A percentile compares a stretch with the other conserved stretches of the same genome.
Evolutionary conservation across 2,329 filamentous ascomycete species (phyloP).

Genomic region (Colletotrichum theobromicola): DNA sequence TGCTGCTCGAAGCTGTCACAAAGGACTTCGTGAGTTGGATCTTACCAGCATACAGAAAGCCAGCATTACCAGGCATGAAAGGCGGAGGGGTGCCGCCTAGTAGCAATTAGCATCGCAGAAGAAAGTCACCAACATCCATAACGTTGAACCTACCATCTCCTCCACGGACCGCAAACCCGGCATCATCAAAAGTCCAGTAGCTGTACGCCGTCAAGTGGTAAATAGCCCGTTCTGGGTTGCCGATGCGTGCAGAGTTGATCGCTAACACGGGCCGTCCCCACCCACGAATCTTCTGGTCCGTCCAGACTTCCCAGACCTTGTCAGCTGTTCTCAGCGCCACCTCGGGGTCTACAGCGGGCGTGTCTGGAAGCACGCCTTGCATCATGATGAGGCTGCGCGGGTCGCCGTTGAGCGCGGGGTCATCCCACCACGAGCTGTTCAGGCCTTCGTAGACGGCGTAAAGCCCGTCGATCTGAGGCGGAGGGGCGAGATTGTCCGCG

Average conservation of each 20-base stretch:
- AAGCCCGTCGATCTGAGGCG: constrained; percentile 53
- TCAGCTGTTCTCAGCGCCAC: constrained; percentile 40
- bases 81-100: constrained; percentile 31
- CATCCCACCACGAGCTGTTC: constrained; percentile 46
- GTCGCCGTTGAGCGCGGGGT: constrained; percentile 40
- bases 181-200: constrained; percentile 47
- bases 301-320: constrained; percentile 44
- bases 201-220: constrained; percentile 44
- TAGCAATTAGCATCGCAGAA: not conserved
- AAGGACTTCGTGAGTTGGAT: not conserved
- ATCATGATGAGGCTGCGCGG: constrained; percentile 51
- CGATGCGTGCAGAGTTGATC: constrained; percentile 48
- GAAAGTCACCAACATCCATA: not conserved
- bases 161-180: constrained; percentile 36
- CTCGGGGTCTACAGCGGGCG: constrained; percentile 38
- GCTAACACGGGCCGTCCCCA: constrained; percentile 54
- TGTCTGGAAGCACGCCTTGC: constrained; percentile 47
- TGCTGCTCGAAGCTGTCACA: fast-evolving
- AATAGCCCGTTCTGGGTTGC: constrained; percentile 45
- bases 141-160: constrained; percentile 24
- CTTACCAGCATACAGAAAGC: constrained; percentile 36
- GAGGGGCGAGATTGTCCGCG: constrained; percentile 54
- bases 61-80: constrained; percentile 43
- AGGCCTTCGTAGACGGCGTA: constrained; percentile 62
- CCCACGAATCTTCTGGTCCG: constrained; percentile 45